Conservation (phyloP, 768 basidiomycete species). For the Daedaleopsis sinensis region DNA sequence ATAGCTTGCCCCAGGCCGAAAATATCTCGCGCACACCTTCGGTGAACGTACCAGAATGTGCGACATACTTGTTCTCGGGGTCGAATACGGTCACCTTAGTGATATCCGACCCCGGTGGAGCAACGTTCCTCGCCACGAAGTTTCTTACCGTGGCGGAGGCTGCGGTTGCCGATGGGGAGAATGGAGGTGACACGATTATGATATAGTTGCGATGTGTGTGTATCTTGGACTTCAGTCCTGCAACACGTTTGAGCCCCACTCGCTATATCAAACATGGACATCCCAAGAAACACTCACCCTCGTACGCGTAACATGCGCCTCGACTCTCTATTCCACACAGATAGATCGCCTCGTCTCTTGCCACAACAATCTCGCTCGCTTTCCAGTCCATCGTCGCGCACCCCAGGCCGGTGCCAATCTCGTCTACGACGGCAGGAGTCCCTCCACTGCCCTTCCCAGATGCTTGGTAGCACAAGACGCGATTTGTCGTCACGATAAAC, state of each 20-base stretch:
- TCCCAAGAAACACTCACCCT: slow-evolving; percentile 54
- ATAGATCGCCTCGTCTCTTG: slow-evolving; percentile 91
- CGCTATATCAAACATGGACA: not conserved
- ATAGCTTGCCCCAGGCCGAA: slow-evolving; percentile 80
- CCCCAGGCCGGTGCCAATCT: slow-evolving; percentile 81
- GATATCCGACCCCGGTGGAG: slow-evolving; percentile 57
- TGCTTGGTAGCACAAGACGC: slow-evolving; percentile 76
- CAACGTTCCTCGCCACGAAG: slow-evolving; percentile 56
- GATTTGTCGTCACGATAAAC: slow-evolving; percentile 87
- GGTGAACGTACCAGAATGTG: slow-evolving; percentile 79
- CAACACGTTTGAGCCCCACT: not conserved
- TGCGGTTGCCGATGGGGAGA: slow-evolving; percentile 64
- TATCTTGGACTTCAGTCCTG: slow-evolving; percentile 78
- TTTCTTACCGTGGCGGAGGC: slow-evolving; percentile 78
- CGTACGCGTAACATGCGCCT: slow-evolving; percentile 87
- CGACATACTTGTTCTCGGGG: slow-evolving; percentile 87
- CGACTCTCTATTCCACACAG: slow-evolving; percentile 81
- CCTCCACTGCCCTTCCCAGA: slow-evolving; percentile 72
- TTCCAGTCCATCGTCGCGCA: slow-evolving; percentile 84
- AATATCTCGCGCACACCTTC: slow-evolving; percentile 85
- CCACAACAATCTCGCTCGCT: slow-evolving; percentile 77
- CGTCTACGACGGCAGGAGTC: slow-evolving; percentile 73
- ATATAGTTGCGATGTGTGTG: slow-evolving; percentile 82
- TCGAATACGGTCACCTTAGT: slow-evolving; percentile 88
- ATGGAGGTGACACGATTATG: slow-evolving; percentile 87